Base-by-base conservation (phyloP, 306 rosid species). In the Sphenostylis stenocarpa region DNA sequence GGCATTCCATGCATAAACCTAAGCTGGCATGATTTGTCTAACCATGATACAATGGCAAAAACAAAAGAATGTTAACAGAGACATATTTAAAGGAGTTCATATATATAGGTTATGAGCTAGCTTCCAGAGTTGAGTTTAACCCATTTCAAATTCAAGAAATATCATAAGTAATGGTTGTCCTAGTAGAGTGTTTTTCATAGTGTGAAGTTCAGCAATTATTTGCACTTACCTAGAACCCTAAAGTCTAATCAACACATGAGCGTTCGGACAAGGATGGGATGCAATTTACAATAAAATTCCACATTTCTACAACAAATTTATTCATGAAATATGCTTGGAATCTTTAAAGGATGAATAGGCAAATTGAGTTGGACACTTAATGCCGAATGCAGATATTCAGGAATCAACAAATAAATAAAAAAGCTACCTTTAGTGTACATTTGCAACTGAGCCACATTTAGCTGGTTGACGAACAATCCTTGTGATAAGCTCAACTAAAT, bases 401-500 rank as follows among this genome's bases (percentile, higher is more conserved):
- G 41, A 86, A 79, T 39, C 67, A 67, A 74, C 41, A 36, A 73
- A 56, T 34, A 78, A 29, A 80, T 55, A 81, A 64, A 77, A 70
- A 75, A 83, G 75, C 68, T 84, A 95, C 98, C 95, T 88, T 85
- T 83, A 62, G 80, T 55, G 76, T 72, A 82, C 82, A 82, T 79
- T 67, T 70, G 83, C 76, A 78, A 83, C 76, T 80, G 88, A 81
- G 80, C 77, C 74, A 68, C 85, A 60, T 68, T 80, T 75, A 79
- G 85, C 66, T 78, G 88, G 81, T 80, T 81, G 56, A 70, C 71
- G 69, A 82, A 80, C 74, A 76, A 72, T 52, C 85, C 57, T 24
- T 23, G 90, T 24, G 96, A 81, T 55, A 86, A 82, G 74, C 85
- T 85, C 77, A 87, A 70, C 98, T 95, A 93, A 71, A 81, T 65